Evolutionary conservation across 2,329 filamentous ascomycete genomes (phyloP), one percentile per base, ranked within the genome.

Genomic region (Trichoderma sp.): DNA sequence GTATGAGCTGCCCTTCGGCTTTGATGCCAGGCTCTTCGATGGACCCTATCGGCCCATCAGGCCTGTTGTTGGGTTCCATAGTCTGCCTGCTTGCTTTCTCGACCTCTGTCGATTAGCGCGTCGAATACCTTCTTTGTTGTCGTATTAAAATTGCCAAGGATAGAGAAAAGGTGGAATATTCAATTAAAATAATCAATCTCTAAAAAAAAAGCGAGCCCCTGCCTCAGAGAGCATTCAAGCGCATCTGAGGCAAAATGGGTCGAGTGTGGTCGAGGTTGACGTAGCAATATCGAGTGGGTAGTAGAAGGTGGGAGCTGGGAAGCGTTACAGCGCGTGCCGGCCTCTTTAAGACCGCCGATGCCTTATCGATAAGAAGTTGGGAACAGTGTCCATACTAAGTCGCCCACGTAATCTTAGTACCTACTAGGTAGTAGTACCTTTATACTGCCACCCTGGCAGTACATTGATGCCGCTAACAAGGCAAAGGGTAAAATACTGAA

Each of bases 21-120:
- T 87, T 91, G 71, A 91, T 80, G 72, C 91, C 91, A 27, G 88
- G 89, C 72, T 84, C 82, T 61, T 84, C 82, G 70, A 90, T 86
- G 70, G 84, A 83, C 59, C 77, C 74, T 74, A 88, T 83, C 12
- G 73, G 77, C 25, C 73, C 76, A 59, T 78, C 76, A 7, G 72
- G 42, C 29, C 70, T 68, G 64, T 72, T 48, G 42, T 48, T 71
- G 48, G 57, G 25, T 15, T 76, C 76, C 77, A 79, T 79, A n/a
- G 17, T n/a, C 19, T 12, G 27, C 50, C 2, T 32, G 52, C 27
- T 27, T 19, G 17, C 34, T 59, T 59, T 63, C 17, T 25, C 39
- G 53, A 39, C 39, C 27, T 42, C 39, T 29, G 37, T 22, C 29
- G 39, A 57, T 29, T 22, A 25, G 57, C 64, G 64, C 64, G 64